Conservation (phyloP, 768 basidiomycete genomes). For the Lactarius hengduanensis region DNA sequence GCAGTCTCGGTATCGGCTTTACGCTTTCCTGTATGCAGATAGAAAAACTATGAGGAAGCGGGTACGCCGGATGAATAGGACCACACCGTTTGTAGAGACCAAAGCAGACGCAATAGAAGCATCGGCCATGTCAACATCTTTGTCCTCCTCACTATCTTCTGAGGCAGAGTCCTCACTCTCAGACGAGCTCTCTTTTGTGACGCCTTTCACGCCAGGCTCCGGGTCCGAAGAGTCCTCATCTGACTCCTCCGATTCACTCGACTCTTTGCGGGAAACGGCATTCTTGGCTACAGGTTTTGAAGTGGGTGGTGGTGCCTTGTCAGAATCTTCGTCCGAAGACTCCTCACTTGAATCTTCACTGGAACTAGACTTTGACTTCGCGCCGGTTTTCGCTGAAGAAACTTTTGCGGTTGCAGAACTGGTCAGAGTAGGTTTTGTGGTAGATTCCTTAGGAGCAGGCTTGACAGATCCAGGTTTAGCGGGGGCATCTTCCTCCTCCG, state of each 20-base stretch:
- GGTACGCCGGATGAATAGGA: slow-evolving; percentile 11
- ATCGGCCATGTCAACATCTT: slow-evolving; percentile 62
- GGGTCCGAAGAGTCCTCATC: slow-evolving; percentile 36
- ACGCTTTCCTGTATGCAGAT: slow-evolving; percentile 57
- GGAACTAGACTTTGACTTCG: slow-evolving; percentile 14
- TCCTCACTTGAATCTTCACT: slow-evolving; percentile 29
- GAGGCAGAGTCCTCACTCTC: slow-evolving; percentile 31
- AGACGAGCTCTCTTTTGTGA: slow-evolving; percentile 32
- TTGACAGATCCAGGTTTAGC: slow-evolving; percentile 22
- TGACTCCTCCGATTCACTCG: slow-evolving; percentile 24
- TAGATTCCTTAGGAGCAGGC: background rate
- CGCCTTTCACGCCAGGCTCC: slow-evolving; percentile 33
- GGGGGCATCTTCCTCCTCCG: slow-evolving; percentile 24
- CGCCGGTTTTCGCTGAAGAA: slow-evolving; percentile 1
- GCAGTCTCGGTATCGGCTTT: slow-evolving; percentile 68
- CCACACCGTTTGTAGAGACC: slow-evolving; percentile 27
- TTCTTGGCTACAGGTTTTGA: slow-evolving; percentile 30
- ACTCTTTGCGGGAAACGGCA: slow-evolving; percentile 31
- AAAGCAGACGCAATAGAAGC: slow-evolving; percentile 37
- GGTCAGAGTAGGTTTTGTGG: slow-evolving; percentile 14
- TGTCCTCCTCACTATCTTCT: slow-evolving; percentile 39
- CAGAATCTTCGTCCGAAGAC: slow-evolving; percentile 33
- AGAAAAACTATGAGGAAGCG: slow-evolving; percentile 5
- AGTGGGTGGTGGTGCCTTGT: slow-evolving; percentile 30
- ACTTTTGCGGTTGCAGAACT: slow-evolving; percentile 1